Evolutionary conservation across 805 yeast species (phyloP), one percentile per base, ranked within the genome.

Genomic region (Vanderwaltozyma yarrowii): DNA sequence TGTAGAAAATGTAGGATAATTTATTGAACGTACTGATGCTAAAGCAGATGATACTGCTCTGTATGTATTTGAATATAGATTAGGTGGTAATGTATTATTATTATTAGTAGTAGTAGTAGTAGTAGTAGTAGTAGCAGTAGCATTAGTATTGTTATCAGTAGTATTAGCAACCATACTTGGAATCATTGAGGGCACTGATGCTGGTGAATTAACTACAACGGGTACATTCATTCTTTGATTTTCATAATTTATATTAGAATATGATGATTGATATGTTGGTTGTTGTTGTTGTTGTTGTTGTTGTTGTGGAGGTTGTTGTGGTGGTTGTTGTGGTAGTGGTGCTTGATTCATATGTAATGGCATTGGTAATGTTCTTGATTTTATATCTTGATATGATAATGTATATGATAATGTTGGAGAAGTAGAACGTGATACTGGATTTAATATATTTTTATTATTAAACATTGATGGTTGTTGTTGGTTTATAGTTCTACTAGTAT

Each of bases 281-380:
- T 3, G 7, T 9, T 15, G 21, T 27, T 9, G n/a, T 32, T 32
- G 35, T 7, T 19, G 27, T 15, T 14, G 35, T 32, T 10, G 25
- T 10, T 32, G 29, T 9, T 32, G 17, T 15, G 15, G 16, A 15
- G 20, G 21, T n/a, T n/a, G n/a, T n/a, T n/a, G n/a, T 4, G 17
- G 6, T 10, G 21, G 3, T 17, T 20, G 24, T 25, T 33, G 30
- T 18, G 17, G 35, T 6, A 23, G 29, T 11, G 16, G 4, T 13
- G 8, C 24, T 21, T 9, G 20, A 25, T 11, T 14, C 12, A 18
- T n/a, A 10, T 26, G 4, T 2, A 30, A 16, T 21, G 38, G 38
- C 12, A 30, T 14, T 30, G 38, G 38, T 17, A 35, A 24, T 17
- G 19, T 35, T n/a, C 38, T 35, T 13, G 38, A 9, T 30, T 35